phyloP scores from a whole-genome alignment of 1,139 yeast genomes.

The Petasospora rhodanensis region DNA sequence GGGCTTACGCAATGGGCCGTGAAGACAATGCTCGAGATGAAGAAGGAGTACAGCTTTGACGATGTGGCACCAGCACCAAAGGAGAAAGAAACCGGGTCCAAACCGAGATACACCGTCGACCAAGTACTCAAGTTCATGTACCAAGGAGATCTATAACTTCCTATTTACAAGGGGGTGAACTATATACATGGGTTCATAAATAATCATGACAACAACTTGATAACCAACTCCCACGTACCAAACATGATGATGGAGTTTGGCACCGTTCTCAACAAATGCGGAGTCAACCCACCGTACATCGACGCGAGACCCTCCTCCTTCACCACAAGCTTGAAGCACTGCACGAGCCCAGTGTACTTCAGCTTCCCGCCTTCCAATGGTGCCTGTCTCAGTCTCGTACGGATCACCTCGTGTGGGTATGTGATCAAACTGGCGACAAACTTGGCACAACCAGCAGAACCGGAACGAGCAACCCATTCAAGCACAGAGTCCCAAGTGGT shows the following conservation, averaged over 20 bases:
- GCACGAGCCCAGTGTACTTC: conserved; percentile 85
- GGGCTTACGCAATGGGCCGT: conserved; percentile 63
- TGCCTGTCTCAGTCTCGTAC: conserved; percentile 94
- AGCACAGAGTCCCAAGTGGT: conserved; percentile 62
- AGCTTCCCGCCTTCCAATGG: conserved; percentile 77
- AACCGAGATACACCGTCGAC: conserved; percentile 30
- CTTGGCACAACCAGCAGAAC: conserved; percentile 97
- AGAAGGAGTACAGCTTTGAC: conserved; percentile 57
- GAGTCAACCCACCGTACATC: conserved; percentile 97
- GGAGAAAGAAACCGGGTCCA: conserved; percentile 32
- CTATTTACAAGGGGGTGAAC: too few relatives aligned
- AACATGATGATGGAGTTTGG: conserved; percentile 98
- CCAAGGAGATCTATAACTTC: conserved; percentile 33
- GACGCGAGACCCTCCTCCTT: conserved; percentile 91
- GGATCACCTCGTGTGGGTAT: conserved; percentile 95
- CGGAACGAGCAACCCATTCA: conserved; percentile 95
- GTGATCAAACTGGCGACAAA: conserved; percentile 88
- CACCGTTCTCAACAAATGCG: conserved; percentile 92
- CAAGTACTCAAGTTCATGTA: conserved; percentile 36
- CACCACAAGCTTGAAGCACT: conserved; percentile 75
- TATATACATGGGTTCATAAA: too few relatives aligned
- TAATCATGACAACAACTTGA: conserved; percentile 51
- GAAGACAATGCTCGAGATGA: conserved; percentile 44
- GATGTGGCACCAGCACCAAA: conserved; percentile 47
- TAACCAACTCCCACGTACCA: conserved; percentile 97